Evolutionary conservation across 2,329 filamentous ascomycete species (phyloP).

Genomic region (Harringtonia aguacate): DNA sequence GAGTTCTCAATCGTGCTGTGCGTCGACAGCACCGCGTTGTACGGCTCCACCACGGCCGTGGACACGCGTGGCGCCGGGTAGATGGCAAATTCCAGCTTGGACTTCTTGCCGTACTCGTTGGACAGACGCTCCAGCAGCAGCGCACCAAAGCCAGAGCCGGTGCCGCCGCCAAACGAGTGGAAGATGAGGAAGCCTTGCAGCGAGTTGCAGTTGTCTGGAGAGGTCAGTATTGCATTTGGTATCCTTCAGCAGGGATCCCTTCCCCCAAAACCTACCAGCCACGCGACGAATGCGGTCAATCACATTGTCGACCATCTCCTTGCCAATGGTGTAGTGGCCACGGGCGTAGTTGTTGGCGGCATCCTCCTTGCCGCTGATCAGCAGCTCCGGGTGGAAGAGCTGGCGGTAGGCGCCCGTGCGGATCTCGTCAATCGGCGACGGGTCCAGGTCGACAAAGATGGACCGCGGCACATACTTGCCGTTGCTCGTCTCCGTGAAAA

Average conservation of each 20-base stretch:
- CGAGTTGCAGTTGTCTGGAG: conserved; percentile 57
- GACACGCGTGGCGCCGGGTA: conserved; percentile 62
- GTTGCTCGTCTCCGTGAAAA: conserved; percentile 61
- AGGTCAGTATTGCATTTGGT: too few species aligned
- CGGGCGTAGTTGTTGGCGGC: conserved; percentile 69
- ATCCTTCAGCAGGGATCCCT: too few species aligned
- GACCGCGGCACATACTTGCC: conserved; percentile 65
- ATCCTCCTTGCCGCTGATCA: conserved; percentile 68
- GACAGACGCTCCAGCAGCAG: conserved; percentile 62
- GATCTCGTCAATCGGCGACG: conserved; percentile 65
- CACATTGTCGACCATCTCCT: conserved; percentile 63
- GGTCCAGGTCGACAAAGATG: conserved; percentile 63
- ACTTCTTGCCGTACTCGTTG: conserved; percentile 68
- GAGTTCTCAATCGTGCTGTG: conserved; percentile 69
- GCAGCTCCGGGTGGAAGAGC: conserved; percentile 61
- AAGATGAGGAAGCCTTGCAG: conserved; percentile 66
- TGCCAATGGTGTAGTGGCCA: conserved; percentile 67
- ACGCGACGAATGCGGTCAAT: conserved; percentile 61
- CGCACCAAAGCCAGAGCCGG: conserved; percentile 61
- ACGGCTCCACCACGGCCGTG: conserved; percentile 62
- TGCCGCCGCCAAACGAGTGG: conserved; percentile 65
- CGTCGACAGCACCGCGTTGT: conserved; percentile 63
- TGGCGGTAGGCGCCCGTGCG: conserved; percentile 56
- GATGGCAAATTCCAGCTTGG: conserved; percentile 64
- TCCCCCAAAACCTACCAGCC: conserved; percentile 53